Base-by-base conservation (phyloP, 2,329 filamentous ascomycete genomes). In the Colletotrichum lupini region DNA sequence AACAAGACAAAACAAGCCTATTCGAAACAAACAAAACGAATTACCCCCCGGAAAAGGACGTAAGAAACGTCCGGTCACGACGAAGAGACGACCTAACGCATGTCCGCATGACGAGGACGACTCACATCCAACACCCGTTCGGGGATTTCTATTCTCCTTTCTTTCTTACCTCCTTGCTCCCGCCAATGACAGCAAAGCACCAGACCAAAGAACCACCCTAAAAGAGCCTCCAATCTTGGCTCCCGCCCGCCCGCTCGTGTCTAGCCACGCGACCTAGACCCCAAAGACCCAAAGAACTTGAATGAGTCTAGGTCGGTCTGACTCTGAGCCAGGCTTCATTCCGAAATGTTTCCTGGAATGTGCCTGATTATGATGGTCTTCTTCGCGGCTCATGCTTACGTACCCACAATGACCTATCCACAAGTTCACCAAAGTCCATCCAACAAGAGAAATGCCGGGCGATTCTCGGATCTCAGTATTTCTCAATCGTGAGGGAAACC, bases 161-260 rank as follows among this genome's bases (percentile, higher is more conserved):
- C 30, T 35, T 35, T 11, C 42, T 5, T 49, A 19, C 42, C 19
- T 9, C 8, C 42, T n/a, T n/a, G 1, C 42, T 9, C 19, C 42
- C 42, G 19, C 42, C 42, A 49, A 49, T 49, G 42, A 49, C 8
- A 49, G 19, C 19, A 11, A 49, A 7, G 35, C 19, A 19, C 42
- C 37, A n/a, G 53, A 19, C 52, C 32, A 42, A 59, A 11, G 26
- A 14, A 14, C 22, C 14, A 14, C 7, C 49, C 19, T 49, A 59
- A 42, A 60, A 65, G 70, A 73, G 70, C 70, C 70, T 70, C 70
- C 67, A 70, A 73, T 65, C 70, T 73, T 73, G 67, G 70, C 70
- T 70, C 67, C 70, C 67, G 70, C 67, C 6, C 19, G 28, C 59
- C 49, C 28, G 67, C 57, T 63, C 22, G 22, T 24, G 37, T 37